phyloP scores from a whole-genome alignment of 2,329 filamentous ascomycete genomes.

The Pseudogymnoascus destructans region DNA sequence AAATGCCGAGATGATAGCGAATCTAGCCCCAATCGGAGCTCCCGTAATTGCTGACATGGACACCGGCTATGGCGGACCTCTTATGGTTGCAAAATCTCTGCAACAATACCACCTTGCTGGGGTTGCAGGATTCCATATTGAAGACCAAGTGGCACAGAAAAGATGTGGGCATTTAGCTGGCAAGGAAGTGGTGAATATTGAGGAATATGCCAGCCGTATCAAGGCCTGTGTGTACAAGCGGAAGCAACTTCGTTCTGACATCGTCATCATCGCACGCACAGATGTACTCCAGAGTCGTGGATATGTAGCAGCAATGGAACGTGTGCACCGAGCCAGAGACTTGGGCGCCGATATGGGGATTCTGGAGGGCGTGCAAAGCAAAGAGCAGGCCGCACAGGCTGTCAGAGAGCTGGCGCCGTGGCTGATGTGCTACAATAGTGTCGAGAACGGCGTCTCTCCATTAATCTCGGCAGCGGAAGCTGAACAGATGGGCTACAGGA shows the following conservation, averaged over 20 bases:
- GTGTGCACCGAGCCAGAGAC: slow-evolving; percentile 37
- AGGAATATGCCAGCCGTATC: slow-evolving; percentile 40
- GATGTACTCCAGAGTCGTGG: slow-evolving; percentile 45
- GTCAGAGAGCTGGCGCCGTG: slow-evolving; percentile 32
- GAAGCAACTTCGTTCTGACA: slow-evolving; percentile 36
- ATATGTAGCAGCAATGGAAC: slow-evolving; percentile 40
- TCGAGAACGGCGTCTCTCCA: slow-evolving; percentile 42
- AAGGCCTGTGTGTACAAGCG: slow-evolving; percentile 40
- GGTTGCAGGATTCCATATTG: slow-evolving; percentile 47
- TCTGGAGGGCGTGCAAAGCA: slow-evolving; percentile 42
- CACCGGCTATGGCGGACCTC: slow-evolving; percentile 39
- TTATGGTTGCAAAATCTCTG: slow-evolving; percentile 41
- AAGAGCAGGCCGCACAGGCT: slow-evolving; percentile 34
- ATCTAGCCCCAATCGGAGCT: slow-evolving; percentile 34
- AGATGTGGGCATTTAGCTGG: slow-evolving; percentile 51
- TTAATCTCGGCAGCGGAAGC: slow-evolving; percentile 39
- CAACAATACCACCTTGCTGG: slow-evolving; percentile 39
- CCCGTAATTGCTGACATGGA: slow-evolving; percentile 39
- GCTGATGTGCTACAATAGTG: slow-evolving; percentile 44
- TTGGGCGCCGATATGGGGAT: slow-evolving; percentile 47
- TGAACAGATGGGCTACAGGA: slow-evolving; percentile 40
- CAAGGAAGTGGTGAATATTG: slow-evolving; percentile 46
- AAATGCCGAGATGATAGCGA: slow-evolving; percentile 40
- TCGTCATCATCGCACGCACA: slow-evolving; percentile 52
- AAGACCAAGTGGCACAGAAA: slow-evolving; percentile 51